Conservation (phyloP, 2,329 filamentous ascomycete species). For the Beauveria australis region DNA sequence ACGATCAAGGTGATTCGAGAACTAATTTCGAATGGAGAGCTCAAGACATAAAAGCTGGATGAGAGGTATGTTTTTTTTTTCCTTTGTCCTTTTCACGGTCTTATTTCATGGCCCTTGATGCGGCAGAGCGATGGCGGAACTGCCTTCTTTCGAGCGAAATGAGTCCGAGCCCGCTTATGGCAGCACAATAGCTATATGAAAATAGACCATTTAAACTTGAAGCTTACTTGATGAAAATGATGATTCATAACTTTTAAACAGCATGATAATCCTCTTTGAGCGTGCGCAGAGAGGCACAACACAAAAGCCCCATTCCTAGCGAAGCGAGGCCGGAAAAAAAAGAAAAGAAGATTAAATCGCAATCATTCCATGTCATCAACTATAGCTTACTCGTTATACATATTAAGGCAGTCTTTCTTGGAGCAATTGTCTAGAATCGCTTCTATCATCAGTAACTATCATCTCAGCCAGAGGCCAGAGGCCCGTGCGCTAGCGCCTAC, state of each 20-base stretch:
- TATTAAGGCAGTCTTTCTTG: not conserved
- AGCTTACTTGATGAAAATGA: too few species aligned
- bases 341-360: not conserved
- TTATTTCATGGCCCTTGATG: not conserved
- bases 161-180: not conserved
- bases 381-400: not conserved
- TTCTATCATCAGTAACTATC: not conserved
- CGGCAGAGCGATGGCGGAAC: not conserved
- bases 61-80: not conserved
- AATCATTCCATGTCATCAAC: not conserved
- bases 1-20: conserved; percentile 19
- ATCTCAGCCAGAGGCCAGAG: not conserved
- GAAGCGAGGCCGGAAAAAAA: not conserved
- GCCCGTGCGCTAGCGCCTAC: not conserved
- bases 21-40: conserved; percentile 16
- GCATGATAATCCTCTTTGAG: too few species aligned
- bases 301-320: not conserved
- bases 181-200: too few species aligned
- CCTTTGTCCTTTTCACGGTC: not conserved
- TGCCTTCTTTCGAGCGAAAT: not conserved
- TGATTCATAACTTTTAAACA: too few species aligned
- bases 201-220: too few species aligned
- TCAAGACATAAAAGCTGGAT: not conserved
- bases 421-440: not conserved
- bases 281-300: not conserved